These are phyloP conservation scores for Ganoderma resinaceum DNA, from an alignment of 1,284 basidiomycete species.

Conservation along the genomic window DNA sequence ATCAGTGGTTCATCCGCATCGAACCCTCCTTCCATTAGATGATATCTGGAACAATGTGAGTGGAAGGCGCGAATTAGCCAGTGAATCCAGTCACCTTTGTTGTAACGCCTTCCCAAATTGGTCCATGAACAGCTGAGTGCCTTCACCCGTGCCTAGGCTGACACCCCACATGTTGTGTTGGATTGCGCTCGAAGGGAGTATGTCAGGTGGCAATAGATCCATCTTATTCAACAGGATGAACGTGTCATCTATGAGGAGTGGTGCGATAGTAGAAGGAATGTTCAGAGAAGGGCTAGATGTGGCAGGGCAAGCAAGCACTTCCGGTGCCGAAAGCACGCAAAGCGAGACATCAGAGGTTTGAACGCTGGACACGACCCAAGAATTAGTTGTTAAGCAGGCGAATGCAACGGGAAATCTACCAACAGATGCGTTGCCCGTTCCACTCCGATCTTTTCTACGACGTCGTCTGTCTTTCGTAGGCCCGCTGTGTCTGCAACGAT, in stretches of 20 bases:
- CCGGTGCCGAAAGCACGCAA: slow-evolving; percentile 78
- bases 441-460: slow-evolving; percentile 86
- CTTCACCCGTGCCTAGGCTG: slow-evolving; percentile 69
- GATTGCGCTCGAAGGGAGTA: slow-evolving; percentile 15
- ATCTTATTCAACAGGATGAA: slow-evolving; percentile 79
- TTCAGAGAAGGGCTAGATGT: slow-evolving; percentile 28
- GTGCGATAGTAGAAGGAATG: slow-evolving; percentile 54
- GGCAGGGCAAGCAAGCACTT: slow-evolving; percentile 41
- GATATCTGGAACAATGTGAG: slow-evolving; percentile 42
- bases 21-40: slow-evolving; percentile 38
- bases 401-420: slow-evolving; percentile 36
- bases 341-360: slow-evolving; percentile 71
- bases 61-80: no score
- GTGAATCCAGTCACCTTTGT: slow-evolving; percentile 51
- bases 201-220: slow-evolving; percentile 53
- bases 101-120: slow-evolving; percentile 62
- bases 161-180: slow-evolving; percentile 53
- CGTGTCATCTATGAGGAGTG: slow-evolving; percentile 60
- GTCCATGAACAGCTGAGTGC: slow-evolving; percentile 63
- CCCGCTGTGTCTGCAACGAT: slow-evolving; percentile 88
- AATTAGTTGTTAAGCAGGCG: slow-evolving; percentile 9
- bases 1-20: slow-evolving; percentile 64
- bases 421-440: slow-evolving; percentile 73
- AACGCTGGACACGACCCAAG: slow-evolving; percentile 52
- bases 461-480: slow-evolving; percentile 71